Evolutionary conservation across 2,329 filamentous ascomycete genomes (phyloP).

Genomic region (Xylaria sp.): DNA sequence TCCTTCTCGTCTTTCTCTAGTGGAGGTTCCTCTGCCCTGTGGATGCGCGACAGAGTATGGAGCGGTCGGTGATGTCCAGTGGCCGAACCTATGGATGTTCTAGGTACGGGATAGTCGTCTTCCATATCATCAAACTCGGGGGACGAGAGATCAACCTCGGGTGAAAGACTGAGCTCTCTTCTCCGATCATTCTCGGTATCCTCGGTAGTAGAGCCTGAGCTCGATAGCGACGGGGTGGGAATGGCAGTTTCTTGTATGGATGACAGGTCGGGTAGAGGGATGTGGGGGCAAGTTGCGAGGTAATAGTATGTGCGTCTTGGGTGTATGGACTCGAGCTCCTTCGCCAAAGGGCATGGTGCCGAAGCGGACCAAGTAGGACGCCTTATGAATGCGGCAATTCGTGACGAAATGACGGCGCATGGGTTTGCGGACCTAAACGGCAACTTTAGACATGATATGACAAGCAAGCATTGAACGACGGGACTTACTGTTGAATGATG

Average conservation of each 20-base stretch:
- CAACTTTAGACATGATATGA: constrained; percentile 39
- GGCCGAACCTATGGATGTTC: constrained; percentile 69
- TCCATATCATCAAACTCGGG: constrained; percentile 83
- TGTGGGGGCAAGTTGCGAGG: constrained; percentile 86
- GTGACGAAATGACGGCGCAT: constrained; percentile 92
- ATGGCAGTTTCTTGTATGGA: constrained; percentile 63
- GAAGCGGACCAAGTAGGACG: constrained; percentile 81
- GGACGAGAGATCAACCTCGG: constrained; percentile 90
- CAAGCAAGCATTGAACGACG: constrained; percentile 17
- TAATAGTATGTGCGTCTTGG: constrained; percentile 97
- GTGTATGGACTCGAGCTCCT: constrained; percentile 91
- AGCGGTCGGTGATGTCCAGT: constrained; percentile 50
- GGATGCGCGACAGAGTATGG: constrained; percentile 63
- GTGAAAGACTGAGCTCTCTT: constrained; percentile 84
- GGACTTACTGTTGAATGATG: constrained; percentile 87
- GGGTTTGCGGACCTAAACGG: constrained; percentile 86
- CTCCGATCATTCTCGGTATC: constrained; percentile 74
- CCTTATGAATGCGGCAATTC: constrained; percentile 89
- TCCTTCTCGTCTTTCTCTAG: constrained; percentile 95
- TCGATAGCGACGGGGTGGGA: constrained; percentile 86
- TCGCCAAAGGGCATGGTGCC: constrained; percentile 86
- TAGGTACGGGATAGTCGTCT: constrained; percentile 67
- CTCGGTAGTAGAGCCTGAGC: constrained; percentile 72
- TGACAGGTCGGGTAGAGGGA: constrained; percentile 76
- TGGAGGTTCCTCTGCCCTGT: constrained; percentile 83